These are phyloP conservation scores for Colletotrichum caudatum DNA, from an alignment of 2,329 filamentous ascomycete species.

Conservation along the genomic window DNA sequence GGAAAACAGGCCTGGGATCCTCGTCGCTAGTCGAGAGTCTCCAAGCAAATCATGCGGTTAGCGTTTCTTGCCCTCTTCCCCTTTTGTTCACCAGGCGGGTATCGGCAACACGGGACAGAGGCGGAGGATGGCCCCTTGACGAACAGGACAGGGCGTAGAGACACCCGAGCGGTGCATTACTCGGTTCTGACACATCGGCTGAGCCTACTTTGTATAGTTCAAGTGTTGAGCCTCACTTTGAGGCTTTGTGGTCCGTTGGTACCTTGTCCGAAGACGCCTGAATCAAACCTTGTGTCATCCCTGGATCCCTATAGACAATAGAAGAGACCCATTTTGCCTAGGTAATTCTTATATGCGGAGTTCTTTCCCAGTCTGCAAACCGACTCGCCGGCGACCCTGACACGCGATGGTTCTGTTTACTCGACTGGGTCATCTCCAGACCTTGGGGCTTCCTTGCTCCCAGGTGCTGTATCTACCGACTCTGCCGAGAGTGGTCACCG, in stretches of 20 bases:
- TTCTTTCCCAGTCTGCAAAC: not conserved
- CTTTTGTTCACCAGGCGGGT: not conserved
- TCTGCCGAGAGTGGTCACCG: not conserved
- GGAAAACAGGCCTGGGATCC: not conserved
- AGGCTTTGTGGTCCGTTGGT: not conserved
- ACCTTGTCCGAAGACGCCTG: not conserved
- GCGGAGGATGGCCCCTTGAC: not conserved
- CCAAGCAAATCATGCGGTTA: not conserved
- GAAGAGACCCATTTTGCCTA: not conserved
- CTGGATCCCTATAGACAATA: no score
- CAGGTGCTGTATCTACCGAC: not conserved
- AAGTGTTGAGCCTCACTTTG: not conserved
- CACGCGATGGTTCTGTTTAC: not conserved
- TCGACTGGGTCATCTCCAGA: not conserved
- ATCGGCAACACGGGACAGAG: not conserved
- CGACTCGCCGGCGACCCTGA: not conserved
- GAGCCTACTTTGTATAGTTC: not conserved
- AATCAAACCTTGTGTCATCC: no score
- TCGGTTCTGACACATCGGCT: not conserved
- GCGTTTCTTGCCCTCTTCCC: conserved; percentile 6
- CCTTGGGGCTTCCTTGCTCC: not conserved
- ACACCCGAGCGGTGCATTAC: not conserved
- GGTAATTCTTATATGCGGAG: not conserved
- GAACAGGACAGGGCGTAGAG: not conserved
- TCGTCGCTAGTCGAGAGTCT: conserved; percentile 21